phyloP scores from a whole-genome alignment of 2,329 filamentous ascomycete genomes.

The Neurospora sp. region DNA sequence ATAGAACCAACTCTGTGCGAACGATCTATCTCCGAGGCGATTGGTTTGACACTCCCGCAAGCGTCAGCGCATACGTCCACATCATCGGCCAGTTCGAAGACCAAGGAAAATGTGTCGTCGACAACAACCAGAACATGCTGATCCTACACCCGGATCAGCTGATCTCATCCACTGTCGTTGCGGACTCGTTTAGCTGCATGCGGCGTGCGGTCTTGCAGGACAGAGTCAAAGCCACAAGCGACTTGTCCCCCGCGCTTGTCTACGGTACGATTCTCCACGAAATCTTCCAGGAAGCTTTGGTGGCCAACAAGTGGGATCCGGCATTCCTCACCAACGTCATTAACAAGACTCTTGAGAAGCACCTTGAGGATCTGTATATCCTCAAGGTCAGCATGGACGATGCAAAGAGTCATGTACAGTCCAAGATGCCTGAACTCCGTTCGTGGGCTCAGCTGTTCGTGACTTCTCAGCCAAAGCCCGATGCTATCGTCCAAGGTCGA shows the following conservation, averaged over 20 bases:
- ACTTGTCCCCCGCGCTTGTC: slow-evolving; percentile 68
- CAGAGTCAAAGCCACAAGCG: slow-evolving; percentile 81
- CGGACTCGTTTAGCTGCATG: slow-evolving; percentile 90
- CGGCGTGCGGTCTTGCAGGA: slow-evolving; percentile 90
- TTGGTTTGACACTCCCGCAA: slow-evolving; percentile 75
- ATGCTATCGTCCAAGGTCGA: slow-evolving; percentile 68
- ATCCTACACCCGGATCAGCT: slow-evolving; percentile 93
- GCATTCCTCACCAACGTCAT: slow-evolving; percentile 58
- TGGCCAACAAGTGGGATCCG: slow-evolving; percentile 70
- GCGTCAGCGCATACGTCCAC: slow-evolving; percentile 69
- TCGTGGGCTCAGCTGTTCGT: slow-evolving; percentile 81
- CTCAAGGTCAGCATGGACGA: slow-evolving; percentile 66
- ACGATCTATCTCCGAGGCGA: slow-evolving; percentile 71
- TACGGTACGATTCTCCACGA: slow-evolving; percentile 94
- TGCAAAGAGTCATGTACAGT: slow-evolving; percentile 68
- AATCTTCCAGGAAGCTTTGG: slow-evolving; percentile 83
- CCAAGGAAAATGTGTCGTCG: slow-evolving; percentile 66
- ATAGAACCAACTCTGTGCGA: slow-evolving; percentile 55
- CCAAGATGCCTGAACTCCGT: slow-evolving; percentile 73
- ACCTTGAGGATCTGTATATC: slow-evolving; percentile 82
- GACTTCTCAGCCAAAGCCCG: slow-evolving; percentile 49
- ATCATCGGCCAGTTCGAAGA: slow-evolving; percentile 68
- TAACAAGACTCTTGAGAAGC: slow-evolving; percentile 57
- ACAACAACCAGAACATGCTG: slow-evolving; percentile 73
- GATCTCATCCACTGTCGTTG: slow-evolving; percentile 87